These are phyloP conservation scores for Nymphaea colorata DNA, from an alignment of 164 flowering plant species.

Conservation along the genomic window DNA sequence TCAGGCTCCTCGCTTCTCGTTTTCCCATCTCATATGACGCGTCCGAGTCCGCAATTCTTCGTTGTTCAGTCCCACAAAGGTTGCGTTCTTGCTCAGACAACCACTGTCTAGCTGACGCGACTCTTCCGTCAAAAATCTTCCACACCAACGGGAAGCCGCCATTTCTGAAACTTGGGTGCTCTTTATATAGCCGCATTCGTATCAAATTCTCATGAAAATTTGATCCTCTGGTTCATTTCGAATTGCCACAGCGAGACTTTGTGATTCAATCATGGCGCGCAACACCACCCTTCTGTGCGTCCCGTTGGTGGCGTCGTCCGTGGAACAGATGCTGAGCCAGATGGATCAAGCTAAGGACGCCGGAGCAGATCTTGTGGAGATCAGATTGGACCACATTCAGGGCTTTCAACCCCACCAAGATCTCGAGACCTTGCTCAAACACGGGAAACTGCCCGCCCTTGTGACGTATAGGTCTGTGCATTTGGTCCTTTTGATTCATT, in stretches of 20 bases:
- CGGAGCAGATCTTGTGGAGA: slow-evolving; percentile 57
- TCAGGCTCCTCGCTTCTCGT: too few species aligned
- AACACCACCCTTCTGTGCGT: slow-evolving; percentile 37
- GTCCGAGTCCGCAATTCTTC: too few species aligned
- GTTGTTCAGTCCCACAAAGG: too few species aligned
- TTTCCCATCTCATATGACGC: too few species aligned
- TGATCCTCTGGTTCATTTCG: not conserved
- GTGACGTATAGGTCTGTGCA: slow-evolving; percentile 22
- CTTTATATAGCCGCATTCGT: not conserved
- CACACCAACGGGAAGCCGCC: too few species aligned
- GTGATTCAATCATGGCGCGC: slow-evolving; percentile 1
- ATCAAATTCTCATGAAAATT: not conserved
- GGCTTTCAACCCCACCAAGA: slow-evolving; percentile 26
- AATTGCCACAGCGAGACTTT: not conserved
- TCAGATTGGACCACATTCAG: slow-evolving; percentile 34
- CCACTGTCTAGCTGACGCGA: too few species aligned
- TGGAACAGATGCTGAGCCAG: slow-evolving; percentile 29
- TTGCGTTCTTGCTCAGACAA: too few species aligned
- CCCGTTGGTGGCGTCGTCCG: slow-evolving; percentile 32
- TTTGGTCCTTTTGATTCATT: not conserved
- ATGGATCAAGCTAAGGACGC: slow-evolving; percentile 35
- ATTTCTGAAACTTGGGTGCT: not conserved
- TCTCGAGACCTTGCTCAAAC: slow-evolving; percentile 23
- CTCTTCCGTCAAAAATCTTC: too few species aligned
- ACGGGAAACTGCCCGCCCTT: slow-evolving; percentile 26